Percentiles rank a stretch among this genome's conserved stretches.
These are phyloP conservation scores for Davidsoniella australis DNA, from an alignment of 2,329 filamentous ascomycete genomes.

Conservation along the genomic window DNA sequence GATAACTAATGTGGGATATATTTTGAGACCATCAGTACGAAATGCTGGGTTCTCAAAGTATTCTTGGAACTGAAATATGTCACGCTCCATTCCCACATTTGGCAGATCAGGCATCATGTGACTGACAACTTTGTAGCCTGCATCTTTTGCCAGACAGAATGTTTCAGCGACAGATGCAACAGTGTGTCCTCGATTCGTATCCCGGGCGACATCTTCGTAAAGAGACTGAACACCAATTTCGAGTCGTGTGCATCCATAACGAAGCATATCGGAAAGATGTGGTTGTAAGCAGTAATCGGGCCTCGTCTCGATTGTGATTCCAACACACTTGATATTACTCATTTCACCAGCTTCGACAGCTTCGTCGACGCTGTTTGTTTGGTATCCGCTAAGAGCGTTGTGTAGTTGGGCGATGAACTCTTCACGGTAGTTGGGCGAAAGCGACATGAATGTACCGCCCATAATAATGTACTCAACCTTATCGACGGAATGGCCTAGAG, in stretches of 20 bases:
- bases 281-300: constrained; percentile 93
- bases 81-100: constrained; percentile 96
- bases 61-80: constrained; percentile 90
- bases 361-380: constrained; percentile 86
- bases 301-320: constrained; percentile 93
- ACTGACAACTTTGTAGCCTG: constrained; percentile 95
- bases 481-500: constrained; percentile 88
- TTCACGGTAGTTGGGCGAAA: constrained; percentile 75
- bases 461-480: constrained; percentile 99
- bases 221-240: constrained; percentile 93
- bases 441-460: constrained; percentile 98
- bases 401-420: constrained; percentile 91
- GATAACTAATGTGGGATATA: constrained; percentile 94
- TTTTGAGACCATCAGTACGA: constrained; percentile 90
- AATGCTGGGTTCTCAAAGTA: constrained; percentile 97
- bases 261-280: constrained; percentile 88
- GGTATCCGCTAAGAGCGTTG: constrained; percentile 91
- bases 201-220: constrained; percentile 95
- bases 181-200: constrained; percentile 93
- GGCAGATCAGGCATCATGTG: constrained; percentile 99
- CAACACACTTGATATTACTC: constrained; percentile 94
- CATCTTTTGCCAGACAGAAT: constrained; percentile 92
- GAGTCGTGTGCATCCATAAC: constrained; percentile 90
- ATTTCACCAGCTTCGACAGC: constrained; percentile 87
- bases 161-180: constrained; percentile 92